A percentile compares a stretch with the other conserved stretches of the same genome.
Evolutionary conservation across 352 stramenopile genomes (phyloP).

Genomic region (Blastocystis sp.): DNA sequence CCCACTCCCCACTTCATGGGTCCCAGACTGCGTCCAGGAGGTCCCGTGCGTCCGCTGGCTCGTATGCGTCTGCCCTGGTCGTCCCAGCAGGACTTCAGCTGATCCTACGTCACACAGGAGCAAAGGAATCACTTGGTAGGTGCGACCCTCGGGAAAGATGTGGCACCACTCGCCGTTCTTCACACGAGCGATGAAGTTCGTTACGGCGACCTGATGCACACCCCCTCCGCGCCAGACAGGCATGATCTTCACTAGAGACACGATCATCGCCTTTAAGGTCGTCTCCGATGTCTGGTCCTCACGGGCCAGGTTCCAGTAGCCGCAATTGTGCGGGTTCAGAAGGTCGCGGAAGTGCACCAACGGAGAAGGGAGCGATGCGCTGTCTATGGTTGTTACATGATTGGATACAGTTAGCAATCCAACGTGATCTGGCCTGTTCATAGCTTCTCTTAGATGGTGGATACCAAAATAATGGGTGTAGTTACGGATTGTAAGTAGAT

Average conservation of each 20-base stretch:
- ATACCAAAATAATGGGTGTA: conserved; percentile 36
- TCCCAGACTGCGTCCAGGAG: conserved; percentile 16
- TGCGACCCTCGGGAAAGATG: conserved; percentile 54
- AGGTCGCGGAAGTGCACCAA: conserved; percentile 33
- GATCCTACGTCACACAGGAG: neutral
- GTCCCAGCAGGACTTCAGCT: conserved; percentile 33
- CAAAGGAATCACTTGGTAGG: conserved; percentile 8
- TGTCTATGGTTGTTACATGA: conserved; percentile 41
- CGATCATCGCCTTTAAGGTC: neutral
- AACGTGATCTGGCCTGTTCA: conserved; percentile 10
- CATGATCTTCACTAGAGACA: conserved; percentile 21
- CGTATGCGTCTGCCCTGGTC: neutral
- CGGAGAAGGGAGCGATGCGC: neutral
- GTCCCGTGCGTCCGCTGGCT: conserved; percentile 12
- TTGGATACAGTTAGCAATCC: conserved; percentile 28
- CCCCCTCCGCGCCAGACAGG: conserved; percentile 22
- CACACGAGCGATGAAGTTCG: conserved; percentile 34
- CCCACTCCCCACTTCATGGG: conserved; percentile 59
- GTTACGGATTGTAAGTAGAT: conserved; percentile 10
- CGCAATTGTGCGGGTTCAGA: conserved; percentile 34
- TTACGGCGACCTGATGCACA: conserved; percentile 28
- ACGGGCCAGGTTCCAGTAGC: conserved; percentile 22
- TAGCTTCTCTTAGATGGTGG: neutral
- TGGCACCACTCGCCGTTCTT: conserved; percentile 39
- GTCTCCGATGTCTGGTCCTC: conserved; percentile 34